Evolutionary conservation across 805 yeast genomes (phyloP).

Genomic region (Kazachstania bromeliacearum): DNA sequence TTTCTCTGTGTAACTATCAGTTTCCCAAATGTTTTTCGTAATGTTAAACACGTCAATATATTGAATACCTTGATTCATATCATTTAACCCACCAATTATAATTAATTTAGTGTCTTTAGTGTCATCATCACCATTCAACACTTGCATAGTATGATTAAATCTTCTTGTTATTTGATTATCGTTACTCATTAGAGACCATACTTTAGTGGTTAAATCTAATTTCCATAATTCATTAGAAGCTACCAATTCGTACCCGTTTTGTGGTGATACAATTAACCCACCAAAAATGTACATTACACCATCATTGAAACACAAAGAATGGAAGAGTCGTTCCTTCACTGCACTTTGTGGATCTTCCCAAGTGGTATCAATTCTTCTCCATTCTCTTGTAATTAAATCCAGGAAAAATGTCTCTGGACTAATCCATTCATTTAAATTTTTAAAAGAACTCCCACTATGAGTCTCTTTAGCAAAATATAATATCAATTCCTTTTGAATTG

Average conservation of each 20-base stretch:
- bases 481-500: constrained; percentile 33
- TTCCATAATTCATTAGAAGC: constrained; percentile 65
- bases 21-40: constrained; percentile 26
- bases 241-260: constrained; percentile 29
- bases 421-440: constrained; percentile 33
- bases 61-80: constrained; percentile 23
- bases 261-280: constrained; percentile 42
- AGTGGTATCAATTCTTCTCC: constrained; percentile 38
- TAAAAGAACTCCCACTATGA: constrained; percentile 16
- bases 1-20: constrained; percentile 6
- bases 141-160: constrained; percentile 44
- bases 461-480: constrained; percentile 24
- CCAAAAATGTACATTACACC: constrained; percentile 53
- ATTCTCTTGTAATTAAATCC: constrained; percentile 46
- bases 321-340: constrained; percentile 40
- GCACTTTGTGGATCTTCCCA: not conserved
- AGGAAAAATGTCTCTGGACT: constrained; percentile 58
- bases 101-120: constrained; percentile 25
- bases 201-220: constrained; percentile 41
- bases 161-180: constrained; percentile 33
- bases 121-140: constrained; percentile 22
- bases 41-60: constrained; percentile 27
- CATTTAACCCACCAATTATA: constrained; percentile 28
- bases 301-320: constrained; percentile 43
- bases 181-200: constrained; percentile 47